These are phyloP conservation scores for Botrytis tulipae DNA, from an alignment of 2,329 filamentous ascomycete species.

Conservation along the genomic window DNA sequence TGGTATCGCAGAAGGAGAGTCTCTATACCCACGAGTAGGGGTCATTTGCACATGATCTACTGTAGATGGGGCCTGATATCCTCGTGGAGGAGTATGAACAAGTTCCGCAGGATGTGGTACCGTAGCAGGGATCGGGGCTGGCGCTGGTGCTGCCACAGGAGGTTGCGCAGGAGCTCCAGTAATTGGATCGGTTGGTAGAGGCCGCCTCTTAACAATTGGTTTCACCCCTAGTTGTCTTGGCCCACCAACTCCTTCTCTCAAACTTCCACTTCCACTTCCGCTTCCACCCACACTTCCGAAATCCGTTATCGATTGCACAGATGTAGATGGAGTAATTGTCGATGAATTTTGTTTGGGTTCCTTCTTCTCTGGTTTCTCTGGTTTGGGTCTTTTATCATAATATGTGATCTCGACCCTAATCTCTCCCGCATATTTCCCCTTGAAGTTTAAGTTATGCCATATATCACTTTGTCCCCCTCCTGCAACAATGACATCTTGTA, in stretches of 20 bases:
- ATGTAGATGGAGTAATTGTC: constrained; percentile 40
- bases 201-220: constrained; percentile 74
- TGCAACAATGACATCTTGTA: constrained; percentile 74
- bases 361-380: constrained; percentile 64
- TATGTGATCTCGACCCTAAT: constrained; percentile 93
- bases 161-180: constrained; percentile 45
- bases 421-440: constrained; percentile 93
- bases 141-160: constrained; percentile 45
- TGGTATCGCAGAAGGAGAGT: constrained; percentile 42
- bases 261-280: constrained; percentile 7
- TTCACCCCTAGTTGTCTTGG: constrained; percentile 47
- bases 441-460: constrained; percentile 86
- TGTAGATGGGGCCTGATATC: constrained; percentile 41
- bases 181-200: constrained; percentile 73
- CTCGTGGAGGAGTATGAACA: constrained; percentile 48
- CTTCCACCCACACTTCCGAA: constrained; percentile 15
- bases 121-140: constrained; percentile 44
- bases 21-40: constrained; percentile 44
- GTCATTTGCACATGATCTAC: constrained; percentile 42
- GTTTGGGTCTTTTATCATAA: constrained; percentile 85
- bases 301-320: constrained; percentile 29
- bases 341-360: constrained; percentile 28
- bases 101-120: constrained; percentile 46
- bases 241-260: constrained; percentile 41
- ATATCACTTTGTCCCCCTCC: constrained; percentile 92